Conservation (phyloP, 75 land plant species). For the Cunninghamia lanceolata region DNA sequence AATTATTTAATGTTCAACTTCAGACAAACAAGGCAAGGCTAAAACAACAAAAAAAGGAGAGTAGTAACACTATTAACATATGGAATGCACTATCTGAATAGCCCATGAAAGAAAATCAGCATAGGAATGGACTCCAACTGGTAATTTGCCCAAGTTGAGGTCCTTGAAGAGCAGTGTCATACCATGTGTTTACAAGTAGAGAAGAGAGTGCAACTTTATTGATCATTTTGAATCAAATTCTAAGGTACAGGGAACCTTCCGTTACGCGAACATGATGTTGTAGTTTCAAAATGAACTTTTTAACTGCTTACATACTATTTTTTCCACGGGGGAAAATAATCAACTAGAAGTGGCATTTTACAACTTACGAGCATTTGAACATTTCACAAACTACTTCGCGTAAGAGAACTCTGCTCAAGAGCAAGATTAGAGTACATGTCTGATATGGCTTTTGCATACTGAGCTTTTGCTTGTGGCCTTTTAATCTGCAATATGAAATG, state of each 20-base stretch:
- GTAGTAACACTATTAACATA: background rate
- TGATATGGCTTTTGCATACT: slow-evolving; percentile 65
- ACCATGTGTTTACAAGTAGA: background rate
- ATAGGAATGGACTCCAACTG: background rate
- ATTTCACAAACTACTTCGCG: background rate
- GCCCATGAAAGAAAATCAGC: background rate
- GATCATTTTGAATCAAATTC: background rate
- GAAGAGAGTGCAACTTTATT: background rate
- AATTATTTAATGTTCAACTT: background rate
- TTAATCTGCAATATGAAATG: slow-evolving; percentile 54
- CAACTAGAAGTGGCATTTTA: background rate
- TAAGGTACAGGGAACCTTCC: background rate
- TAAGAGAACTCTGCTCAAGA: background rate
- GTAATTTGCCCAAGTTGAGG: background rate
- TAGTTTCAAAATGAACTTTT: background rate
- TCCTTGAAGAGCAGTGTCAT: background rate
- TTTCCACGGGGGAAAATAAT: background rate
- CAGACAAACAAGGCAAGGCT: background rate
- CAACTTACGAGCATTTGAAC: background rate
- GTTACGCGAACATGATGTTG: background rate
- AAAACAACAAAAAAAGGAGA: background rate
- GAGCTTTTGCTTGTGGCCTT: slow-evolving; percentile 86
- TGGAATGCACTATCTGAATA: background rate
- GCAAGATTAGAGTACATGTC: slow-evolving; percentile 69
- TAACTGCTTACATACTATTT: background rate